phyloP scores from a whole-genome alignment of 2,329 filamentous ascomycete genomes.

The Fusarium begoniae region DNA sequence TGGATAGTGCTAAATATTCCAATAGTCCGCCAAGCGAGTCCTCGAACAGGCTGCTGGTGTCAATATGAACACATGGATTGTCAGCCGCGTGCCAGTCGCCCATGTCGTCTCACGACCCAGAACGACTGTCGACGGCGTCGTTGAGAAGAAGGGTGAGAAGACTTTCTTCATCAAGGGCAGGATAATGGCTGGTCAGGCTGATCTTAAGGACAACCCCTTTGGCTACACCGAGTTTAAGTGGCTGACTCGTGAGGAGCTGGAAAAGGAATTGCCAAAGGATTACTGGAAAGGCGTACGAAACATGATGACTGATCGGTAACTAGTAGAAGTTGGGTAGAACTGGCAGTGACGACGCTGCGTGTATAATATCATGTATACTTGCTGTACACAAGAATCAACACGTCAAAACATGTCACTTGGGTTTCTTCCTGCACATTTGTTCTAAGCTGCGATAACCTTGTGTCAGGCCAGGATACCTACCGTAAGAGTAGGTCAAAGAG shows the following conservation, averaged over 20 bases:
- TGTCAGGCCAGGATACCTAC: not conserved
- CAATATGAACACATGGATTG: constrained; percentile 99
- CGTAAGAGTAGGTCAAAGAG: not conserved
- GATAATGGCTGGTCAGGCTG: constrained; percentile 96
- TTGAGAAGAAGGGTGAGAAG: constrained; percentile 73
- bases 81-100: constrained; percentile 88
- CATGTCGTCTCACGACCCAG: constrained; percentile 71
- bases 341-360: constrained; percentile 36
- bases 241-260: constrained; percentile 89
- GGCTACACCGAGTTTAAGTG: constrained; percentile 88
- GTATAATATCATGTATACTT: constrained; percentile 45
- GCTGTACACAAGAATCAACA: constrained; percentile 40
- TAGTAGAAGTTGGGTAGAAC: not conserved
- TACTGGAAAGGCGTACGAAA: constrained; percentile 83
- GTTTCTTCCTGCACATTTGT: not conserved
- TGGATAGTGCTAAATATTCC: not conserved
- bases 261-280: constrained; percentile 68
- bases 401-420: constrained; percentile 1
- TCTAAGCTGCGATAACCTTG: not conserved
- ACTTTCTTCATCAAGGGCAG: constrained; percentile 95
- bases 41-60: constrained; percentile 80
- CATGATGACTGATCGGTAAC: constrained; percentile 82
- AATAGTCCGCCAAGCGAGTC: constrained; percentile 81
- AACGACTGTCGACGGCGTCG: constrained; percentile 53
- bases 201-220: constrained; percentile 75